phyloP scores from a whole-genome alignment of 495 filamentous ascomycete species.

The Xylaria venustula region DNA sequence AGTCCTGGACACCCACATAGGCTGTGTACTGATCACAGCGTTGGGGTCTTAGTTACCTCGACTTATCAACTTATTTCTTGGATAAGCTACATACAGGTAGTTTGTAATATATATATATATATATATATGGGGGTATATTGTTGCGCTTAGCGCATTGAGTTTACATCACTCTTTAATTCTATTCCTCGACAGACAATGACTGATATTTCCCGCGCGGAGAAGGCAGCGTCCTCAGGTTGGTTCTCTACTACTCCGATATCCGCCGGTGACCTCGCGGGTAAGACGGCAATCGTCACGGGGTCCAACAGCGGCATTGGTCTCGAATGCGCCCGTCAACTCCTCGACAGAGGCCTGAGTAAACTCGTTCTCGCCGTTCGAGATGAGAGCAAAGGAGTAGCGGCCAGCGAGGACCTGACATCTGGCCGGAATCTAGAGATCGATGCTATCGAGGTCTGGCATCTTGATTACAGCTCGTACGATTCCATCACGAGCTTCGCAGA shows the following conservation, averaged over 20 bases:
- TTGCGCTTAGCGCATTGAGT: background rate
- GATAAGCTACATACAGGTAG: no score
- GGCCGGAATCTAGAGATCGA: slow-evolving; percentile 9
- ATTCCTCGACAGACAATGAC: background rate
- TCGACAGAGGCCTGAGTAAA: slow-evolving; percentile 40
- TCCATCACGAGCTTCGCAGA: slow-evolving; percentile 41
- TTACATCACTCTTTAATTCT: background rate
- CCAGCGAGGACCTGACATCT: slow-evolving; percentile 25
- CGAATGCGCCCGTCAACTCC: slow-evolving; percentile 46
- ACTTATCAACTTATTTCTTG: no score
- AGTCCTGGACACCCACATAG: background rate
- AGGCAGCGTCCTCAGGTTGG: background rate
- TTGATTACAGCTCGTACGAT: slow-evolving; percentile 52
- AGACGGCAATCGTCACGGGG: slow-evolving; percentile 54
- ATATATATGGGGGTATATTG: background rate
- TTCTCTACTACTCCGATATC: background rate
- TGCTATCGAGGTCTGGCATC: slow-evolving; percentile 49
- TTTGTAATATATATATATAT: background rate
- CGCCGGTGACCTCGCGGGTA: slow-evolving; percentile 20
- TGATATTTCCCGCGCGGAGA: background rate
- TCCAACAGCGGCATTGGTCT: slow-evolving; percentile 54
- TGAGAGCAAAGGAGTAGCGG: slow-evolving; percentile 41
- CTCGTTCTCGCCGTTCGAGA: slow-evolving; percentile 57
- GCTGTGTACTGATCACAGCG: background rate
- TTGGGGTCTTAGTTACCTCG: no score